A percentile compares a stretch with the other conserved stretches of the same genome.
Conservation (phyloP, 2,329 filamentous ascomycete genomes). For the Colletotrichum simmondsii region DNA sequence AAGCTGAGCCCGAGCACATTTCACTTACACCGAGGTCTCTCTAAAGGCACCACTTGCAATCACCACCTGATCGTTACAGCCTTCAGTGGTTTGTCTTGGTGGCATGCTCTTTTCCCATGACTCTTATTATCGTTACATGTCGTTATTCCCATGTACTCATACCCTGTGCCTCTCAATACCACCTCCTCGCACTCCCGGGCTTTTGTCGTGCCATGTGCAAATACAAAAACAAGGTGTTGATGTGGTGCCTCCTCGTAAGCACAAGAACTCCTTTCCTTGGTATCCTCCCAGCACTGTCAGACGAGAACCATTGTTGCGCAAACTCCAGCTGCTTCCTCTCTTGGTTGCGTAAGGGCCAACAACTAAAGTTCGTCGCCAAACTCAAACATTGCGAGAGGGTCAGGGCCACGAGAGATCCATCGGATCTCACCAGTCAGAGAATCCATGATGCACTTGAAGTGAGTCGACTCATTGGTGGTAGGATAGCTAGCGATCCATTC, state of each 20-base stretch:
- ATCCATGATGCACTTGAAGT: conserved; percentile 69
- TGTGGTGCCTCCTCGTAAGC: background rate
- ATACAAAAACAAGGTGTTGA: background rate
- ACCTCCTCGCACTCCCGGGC: too few relatives aligned
- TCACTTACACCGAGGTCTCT: background rate
- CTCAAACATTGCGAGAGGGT: background rate
- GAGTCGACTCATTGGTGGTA: conserved; percentile 66
- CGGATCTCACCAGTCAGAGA: conserved; percentile 56
- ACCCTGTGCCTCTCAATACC: background rate
- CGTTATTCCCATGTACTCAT: background rate
- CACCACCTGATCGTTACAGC: background rate
- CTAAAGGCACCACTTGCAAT: background rate
- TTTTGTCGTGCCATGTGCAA: background rate
- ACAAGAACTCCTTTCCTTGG: background rate
- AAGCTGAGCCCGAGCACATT: background rate
- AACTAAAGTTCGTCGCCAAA: background rate
- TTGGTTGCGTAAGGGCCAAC: background rate
- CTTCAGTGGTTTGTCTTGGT: background rate
- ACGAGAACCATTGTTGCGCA: background rate
- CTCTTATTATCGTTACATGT: background rate
- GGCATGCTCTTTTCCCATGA: background rate
- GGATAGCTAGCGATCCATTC: conserved; percentile 63
- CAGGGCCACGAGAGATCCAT: conserved; percentile 47
- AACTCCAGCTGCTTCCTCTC: background rate
- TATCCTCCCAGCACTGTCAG: background rate